Percentiles rank a stretch among this genome's conserved stretches.
Evolutionary conservation across 2,329 filamentous ascomycete species (phyloP).

Genomic region (Aureobasidium sp.): DNA sequence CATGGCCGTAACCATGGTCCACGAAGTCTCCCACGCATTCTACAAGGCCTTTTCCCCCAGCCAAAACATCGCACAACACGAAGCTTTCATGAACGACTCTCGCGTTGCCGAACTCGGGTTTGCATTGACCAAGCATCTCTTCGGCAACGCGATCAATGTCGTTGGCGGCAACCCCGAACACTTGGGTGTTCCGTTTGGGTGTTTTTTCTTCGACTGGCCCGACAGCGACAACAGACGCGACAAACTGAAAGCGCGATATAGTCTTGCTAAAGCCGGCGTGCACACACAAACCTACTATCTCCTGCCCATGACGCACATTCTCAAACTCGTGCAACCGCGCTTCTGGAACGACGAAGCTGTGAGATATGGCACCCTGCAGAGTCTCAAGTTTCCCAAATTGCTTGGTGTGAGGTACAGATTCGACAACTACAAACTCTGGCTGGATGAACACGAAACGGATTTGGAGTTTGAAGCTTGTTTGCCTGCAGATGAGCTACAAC

Average conservation of each 20-base stretch:
- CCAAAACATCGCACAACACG: neutral
- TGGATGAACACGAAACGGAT: neutral
- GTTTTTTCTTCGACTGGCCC: neutral
- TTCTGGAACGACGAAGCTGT: neutral
- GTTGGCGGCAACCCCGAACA: neutral
- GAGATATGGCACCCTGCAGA: neutral
- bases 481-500: neutral
- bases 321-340: neutral
- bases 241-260: neutral
- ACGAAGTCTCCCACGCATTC: neutral
- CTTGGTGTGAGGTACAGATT: neutral
- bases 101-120: neutral
- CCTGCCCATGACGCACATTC: neutral
- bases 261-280: neutral
- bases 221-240: neutral
- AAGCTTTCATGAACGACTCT: neutral
- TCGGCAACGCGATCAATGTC: neutral
- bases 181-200: neutral
- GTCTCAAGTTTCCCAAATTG: neutral
- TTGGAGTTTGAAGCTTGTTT: neutral
- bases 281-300: neutral
- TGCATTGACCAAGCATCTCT: neutral
- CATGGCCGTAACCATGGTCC: neutral
- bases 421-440: neutral
- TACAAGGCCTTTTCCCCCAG: neutral